These are phyloP conservation scores for Amanita jacksonii DNA, from an alignment of 768 basidiomycete genomes.

Conservation along the genomic window DNA sequence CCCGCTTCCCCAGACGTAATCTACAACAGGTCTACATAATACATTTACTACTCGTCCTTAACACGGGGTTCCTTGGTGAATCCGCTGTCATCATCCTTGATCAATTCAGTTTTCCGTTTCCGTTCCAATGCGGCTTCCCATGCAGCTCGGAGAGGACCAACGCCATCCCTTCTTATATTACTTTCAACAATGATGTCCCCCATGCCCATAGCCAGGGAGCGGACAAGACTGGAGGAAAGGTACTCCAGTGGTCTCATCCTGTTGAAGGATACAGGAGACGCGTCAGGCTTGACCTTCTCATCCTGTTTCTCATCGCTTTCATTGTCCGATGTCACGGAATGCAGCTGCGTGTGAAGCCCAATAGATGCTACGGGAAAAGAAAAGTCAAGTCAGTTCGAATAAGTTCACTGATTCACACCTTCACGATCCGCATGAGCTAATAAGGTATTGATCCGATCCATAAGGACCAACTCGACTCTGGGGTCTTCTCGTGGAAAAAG, in stretches of 20 bases:
- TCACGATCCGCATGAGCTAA: conserved; percentile 44
- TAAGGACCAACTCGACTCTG: conserved; percentile 27
- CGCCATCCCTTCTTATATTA: conserved; percentile 45
- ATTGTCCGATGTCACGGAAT: conserved; percentile 33
- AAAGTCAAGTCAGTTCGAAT: background rate
- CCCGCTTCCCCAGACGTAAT: too few relatives aligned
- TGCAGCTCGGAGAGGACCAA: conserved; percentile 44
- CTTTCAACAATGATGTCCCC: conserved; percentile 57
- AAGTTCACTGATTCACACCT: conserved; percentile 24
- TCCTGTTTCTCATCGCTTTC: conserved; percentile 12
- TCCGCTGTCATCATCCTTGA: background rate
- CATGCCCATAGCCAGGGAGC: conserved; percentile 44
- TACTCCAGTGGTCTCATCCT: conserved; percentile 26
- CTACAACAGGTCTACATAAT: too few relatives aligned
- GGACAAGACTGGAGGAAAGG: conserved; percentile 27
- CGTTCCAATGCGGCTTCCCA: conserved; percentile 33
- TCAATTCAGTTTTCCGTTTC: background rate
- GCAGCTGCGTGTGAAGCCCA: conserved; percentile 46
- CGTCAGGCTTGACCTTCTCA: conserved; percentile 19
- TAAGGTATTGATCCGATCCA: conserved; percentile 34
- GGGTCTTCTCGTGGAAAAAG: conserved; percentile 40
- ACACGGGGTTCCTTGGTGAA: too few relatives aligned
- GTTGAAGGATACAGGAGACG: conserved; percentile 25
- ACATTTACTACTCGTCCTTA: too few relatives aligned
- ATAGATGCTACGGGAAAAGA: conserved; percentile 12